These are phyloP conservation scores for Lactarius vividus DNA, from an alignment of 768 basidiomycete genomes.

Conservation along the genomic window DNA sequence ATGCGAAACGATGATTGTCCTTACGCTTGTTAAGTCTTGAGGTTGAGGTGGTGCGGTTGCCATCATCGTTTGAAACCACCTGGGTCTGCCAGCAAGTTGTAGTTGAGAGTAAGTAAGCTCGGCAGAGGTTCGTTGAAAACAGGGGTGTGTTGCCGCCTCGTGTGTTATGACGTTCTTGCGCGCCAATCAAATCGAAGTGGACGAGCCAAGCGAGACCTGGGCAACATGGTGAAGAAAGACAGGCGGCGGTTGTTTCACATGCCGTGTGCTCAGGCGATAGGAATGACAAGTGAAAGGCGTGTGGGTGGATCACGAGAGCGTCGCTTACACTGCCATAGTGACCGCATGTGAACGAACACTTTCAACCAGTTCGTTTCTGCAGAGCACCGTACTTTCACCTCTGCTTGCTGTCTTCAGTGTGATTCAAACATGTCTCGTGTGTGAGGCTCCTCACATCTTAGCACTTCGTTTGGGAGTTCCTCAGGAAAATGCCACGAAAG, in stretches of 20 bases:
- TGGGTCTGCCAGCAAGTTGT: not conserved
- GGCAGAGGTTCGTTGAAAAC: not conserved
- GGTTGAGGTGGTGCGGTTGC: conserved; percentile 1
- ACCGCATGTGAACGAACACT: no score
- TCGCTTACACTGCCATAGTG: no score
- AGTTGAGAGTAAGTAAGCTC: not conserved
- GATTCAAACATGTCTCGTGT: not conserved
- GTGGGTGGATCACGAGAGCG: no score
- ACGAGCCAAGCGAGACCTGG: not conserved
- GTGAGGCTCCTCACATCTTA: no score
- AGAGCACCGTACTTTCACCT: no score
- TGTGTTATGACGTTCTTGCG: conserved; percentile 9
- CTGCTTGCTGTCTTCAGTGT: no score
- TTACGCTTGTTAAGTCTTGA: conserved; percentile 7
- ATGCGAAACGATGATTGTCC: not conserved
- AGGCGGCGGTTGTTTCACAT: not conserved
- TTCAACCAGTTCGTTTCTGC: no score
- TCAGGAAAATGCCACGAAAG: not conserved
- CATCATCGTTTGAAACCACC: conserved; percentile 4
- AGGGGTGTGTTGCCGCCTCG: conserved; percentile 2
- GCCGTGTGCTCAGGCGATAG: not conserved
- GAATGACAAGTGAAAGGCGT: no score
- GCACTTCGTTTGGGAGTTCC: not conserved
- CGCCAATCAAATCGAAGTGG: not conserved
- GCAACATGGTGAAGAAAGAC: no score